Evolutionary conservation across 106 monocot genomes (phyloP), one percentile per base, ranked within the genome.

Genomic region (Iris macrosiphon): DNA sequence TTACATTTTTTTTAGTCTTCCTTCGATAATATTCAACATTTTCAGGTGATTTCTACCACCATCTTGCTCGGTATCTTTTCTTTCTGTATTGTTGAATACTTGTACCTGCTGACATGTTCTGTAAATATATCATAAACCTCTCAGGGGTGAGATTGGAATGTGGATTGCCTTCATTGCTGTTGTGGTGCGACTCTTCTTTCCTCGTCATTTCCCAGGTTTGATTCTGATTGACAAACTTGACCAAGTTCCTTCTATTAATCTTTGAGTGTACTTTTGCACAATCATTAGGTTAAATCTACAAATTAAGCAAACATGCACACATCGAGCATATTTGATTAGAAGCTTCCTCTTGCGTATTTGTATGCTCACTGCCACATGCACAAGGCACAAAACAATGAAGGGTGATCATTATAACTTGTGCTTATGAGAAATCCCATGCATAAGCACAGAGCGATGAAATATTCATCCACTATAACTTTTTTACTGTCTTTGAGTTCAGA

Each of bases 121-220:
- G 22, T 24, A 8, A 6, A 12, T 8, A 8, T 48, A 7, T 19
- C n/a, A n/a, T n/a, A n/a, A n/a, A n/a, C n/a, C n/a, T n/a, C n/a
- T n/a, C 66, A 98, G 96, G 61, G 87, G 90, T n/a, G 96, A 98
- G 38, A 42, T 83, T 27, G 96, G 96, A 10, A 90, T 77, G 63
- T 98, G 89, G 85, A 70, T 98, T 49, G 82, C 96, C 5, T 79
- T 98, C 20, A 59, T 98, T 59, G 75, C 74, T 60, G 70, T 87
- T 57, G 86, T 86, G 38, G 43, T 98, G 11, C 74, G 80, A 4
- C 83, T 90, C 25, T 98, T 98, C 78, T 98, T 87, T 64, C 86
- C 86, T 58, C 66, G 70, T 4, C 77, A 68, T 34, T 75, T 77
- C 49, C 90, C 96, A 59, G 96, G 96, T 98, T 63, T 30, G 0